Evolutionary conservation across 148 eudicot genomes (phyloP), one percentile per base, ranked within the genome.

Genomic region (Polygonum aviculare): DNA sequence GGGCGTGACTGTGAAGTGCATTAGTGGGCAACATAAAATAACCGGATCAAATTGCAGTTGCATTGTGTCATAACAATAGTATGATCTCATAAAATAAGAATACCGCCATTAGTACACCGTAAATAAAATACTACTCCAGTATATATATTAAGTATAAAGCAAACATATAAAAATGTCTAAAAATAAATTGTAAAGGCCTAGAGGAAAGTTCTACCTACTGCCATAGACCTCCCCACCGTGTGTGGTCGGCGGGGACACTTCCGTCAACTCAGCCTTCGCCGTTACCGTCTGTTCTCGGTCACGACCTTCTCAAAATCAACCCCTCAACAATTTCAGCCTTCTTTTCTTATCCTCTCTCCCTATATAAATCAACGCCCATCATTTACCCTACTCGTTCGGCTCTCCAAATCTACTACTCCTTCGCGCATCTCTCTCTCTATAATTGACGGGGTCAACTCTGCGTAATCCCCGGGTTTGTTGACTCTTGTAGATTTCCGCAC

Each of bases 261-360:
- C 40, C 69, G 69, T 62, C 69, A 62, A 62, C 69, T 35, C 72
- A 67, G 22, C 45, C 72, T 19, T 67, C 44, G 38, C 45, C 72
- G 72, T 67, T 14, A 67, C 41, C 72, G 44, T 65, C 21, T 35
- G 19, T 1, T 51, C 55, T 14, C 4, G 19, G 33, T 57, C 21
- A 19, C 33, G 33, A 22, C 12, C 18, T 31, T 40, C 70, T 50
- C 55, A 4, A 1, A 9, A 9, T 57, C 33, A 21, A 3, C 10
- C 33, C 31, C 9, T 54, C 26, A 54, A n/a, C 19, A 16, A 52
- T 18, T 54, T 54, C 7, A 5, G 60, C 26, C 10, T 16, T 48
- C 50, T 41, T 9, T 19, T n/a, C 26, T 26, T 26, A 26, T 26
- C 31, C 31, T 26, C 31, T 26, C 31, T 26, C 31, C 31, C 31